Base-by-base conservation (phyloP, 805 yeast genomes). In the Spathaspora girioi region DNA sequence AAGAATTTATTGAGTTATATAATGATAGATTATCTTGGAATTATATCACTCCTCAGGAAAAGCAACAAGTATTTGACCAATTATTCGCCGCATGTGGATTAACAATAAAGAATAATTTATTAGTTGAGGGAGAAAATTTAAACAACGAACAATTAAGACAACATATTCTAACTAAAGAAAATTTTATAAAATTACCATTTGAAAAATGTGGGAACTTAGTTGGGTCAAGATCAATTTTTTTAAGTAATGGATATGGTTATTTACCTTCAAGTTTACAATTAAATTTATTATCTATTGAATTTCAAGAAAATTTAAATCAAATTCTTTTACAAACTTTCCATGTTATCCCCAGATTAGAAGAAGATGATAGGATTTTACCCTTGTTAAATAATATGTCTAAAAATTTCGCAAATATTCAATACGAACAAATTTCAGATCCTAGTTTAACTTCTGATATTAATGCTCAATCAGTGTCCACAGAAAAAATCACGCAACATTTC, bases 341-440 rank as follows among this genome's bases (percentile, higher is more conserved):
- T 62, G 79, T 87, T 18, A 71, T 91, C 50, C 96, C 97, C 6
- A 77, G 92, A 10, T 72, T 93, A 50, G 97, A 91, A 62, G 98
- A 93, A 70, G 97, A 91, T 62, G 96, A 91, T 64, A 76, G 99
- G 52, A 70, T 94, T 44, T 71, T 91, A 48, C 97, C 97, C 0
- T 82, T 94, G 27, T 74, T 94, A 55, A 83, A 83, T 60, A 91
- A 92, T 61, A 68, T 94, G 45, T 82, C 96, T 0, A 78, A 81
- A 29, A 73, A 73, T 58, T 75, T 74, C 54, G 67, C 76, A 27
- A 69, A 62, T 52, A 58, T 71, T 51, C 75, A 73, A 56, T 87
- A 87, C 60, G 80, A 86, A 1, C 71, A 65, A 35, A 56, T 53
- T 27, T 59, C 54, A 15, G 69, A 59, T 43, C 59, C 61, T 20